phyloP scores from a whole-genome alignment of 306 rosid genomes.

The Leucaena leucocephala region DNA sequence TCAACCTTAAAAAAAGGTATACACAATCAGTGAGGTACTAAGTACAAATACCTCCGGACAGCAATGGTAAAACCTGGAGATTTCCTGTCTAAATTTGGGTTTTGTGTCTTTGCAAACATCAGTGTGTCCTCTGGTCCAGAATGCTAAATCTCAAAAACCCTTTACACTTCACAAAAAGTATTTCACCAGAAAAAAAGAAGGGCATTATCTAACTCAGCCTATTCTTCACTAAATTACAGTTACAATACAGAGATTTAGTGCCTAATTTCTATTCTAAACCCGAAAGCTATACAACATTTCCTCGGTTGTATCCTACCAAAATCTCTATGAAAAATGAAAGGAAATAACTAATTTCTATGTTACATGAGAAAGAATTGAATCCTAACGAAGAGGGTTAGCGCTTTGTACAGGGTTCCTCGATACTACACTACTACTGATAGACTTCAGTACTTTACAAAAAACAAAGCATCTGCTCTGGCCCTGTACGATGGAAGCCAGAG shows the following conservation, averaged over 20 bases:
- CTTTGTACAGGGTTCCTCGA: conserved; percentile 69
- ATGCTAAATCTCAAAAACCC: conserved; percentile 26
- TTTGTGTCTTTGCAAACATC: neutral
- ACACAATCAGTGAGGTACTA: conserved; percentile 20
- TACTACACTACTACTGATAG: conserved; percentile 39
- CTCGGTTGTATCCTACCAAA: conserved; percentile 56
- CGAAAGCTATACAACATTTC: conserved; percentile 63
- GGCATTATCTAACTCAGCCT: conserved; percentile 49
- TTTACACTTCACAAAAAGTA: conserved; percentile 35
- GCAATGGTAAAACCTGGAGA: conserved; percentile 10
- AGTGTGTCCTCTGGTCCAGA: conserved; percentile 12
- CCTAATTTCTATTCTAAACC: conserved; percentile 63
- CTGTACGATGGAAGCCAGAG: conserved; percentile 44
- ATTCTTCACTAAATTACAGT: conserved; percentile 54
- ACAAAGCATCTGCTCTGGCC: conserved; percentile 51
- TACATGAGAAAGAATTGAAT: conserved; percentile 68
- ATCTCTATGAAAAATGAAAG: conserved; percentile 38
- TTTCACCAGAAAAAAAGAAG: conserved; percentile 40
- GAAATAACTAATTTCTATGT: conserved; percentile 54
- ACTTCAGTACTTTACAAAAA: conserved; percentile 54
- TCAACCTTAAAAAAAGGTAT: neutral
- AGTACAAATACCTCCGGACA: neutral
- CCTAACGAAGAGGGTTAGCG: conserved; percentile 65
- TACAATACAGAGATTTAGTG: conserved; percentile 53
- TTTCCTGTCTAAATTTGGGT: conserved; percentile 11